Base-by-base conservation (phyloP, 2,329 filamentous ascomycete genomes). In the Aspergillus awamori region DNA sequence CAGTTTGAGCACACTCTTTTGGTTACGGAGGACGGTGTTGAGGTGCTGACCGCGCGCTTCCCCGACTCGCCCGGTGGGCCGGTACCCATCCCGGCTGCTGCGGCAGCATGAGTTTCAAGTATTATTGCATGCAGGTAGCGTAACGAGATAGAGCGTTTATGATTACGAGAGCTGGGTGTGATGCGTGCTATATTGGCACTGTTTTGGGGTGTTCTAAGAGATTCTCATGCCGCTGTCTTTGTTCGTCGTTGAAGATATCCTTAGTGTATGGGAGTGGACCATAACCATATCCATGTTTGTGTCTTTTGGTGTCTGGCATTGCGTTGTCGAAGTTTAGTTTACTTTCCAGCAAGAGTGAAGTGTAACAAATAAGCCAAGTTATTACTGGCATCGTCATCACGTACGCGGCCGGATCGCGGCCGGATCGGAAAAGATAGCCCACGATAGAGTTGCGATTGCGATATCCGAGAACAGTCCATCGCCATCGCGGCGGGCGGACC, bases 1-100 rank as follows among this genome's bases (percentile, higher is more conserved):
- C 95, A 99, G 74, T 99, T 99, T 86, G 91, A 96, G 76, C 92
- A 96, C 73, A 95, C 91, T 0, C 80, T 96, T 56, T 81, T 96
- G 8, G 91, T 96, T 2, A 96, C 92, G 0, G 90, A 93, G 71
- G 86, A 89, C 67, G 92, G 92, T 1, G 89, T 93, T 6, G 92
- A 96, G 77, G 82, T 96, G 48, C 76, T 96, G 68, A 96, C 92
- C 0, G 92, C 91, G 45, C 85, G 91, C 67, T 79, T 86, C 47
- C 81, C 85, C 51, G 84, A 90, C 72, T 94, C 90, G 24, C 92
- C 92, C 1, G 92, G 92, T 62, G 92, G 92, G 1, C 83, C 89
- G 4, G 79, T 91, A 13, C 79, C 85, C 4, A 86, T 89, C 78
- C 86, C 86, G 39, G 71, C 56, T 13, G 58, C 55, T 53, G 65